Conservation (phyloP, 2,329 filamentous ascomycete species). For the Coniella lustricola region DNA sequence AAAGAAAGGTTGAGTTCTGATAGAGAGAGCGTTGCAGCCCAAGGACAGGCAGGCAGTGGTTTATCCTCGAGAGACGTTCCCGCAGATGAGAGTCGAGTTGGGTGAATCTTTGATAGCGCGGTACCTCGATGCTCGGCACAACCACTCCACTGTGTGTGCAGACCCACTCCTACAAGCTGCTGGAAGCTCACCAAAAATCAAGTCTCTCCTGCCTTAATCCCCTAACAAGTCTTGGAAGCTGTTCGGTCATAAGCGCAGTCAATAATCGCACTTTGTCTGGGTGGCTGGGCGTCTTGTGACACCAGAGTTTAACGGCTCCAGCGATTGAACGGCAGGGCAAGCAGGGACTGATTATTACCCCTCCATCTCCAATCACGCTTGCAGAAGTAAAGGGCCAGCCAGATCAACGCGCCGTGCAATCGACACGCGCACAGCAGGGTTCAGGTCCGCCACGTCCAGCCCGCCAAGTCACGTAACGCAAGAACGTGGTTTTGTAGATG, state of each 20-base stretch:
- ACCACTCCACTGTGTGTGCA: not conserved
- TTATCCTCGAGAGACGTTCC: no score
- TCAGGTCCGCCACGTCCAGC: no score
- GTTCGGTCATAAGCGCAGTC: not conserved
- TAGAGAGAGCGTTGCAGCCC: no score
- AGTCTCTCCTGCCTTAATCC: not conserved
- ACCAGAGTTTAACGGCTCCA: constrained; percentile 22
- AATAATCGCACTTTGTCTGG: not conserved
- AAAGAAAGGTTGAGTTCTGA: no score
- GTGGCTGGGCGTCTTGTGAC: constrained; percentile 20
- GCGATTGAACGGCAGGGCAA: not conserved
- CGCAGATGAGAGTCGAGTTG: not conserved
- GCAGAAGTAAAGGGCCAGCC: not conserved
- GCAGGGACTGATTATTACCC: not conserved
- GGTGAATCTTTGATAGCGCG: constrained; percentile 19
- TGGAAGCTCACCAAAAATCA: constrained; percentile 6
- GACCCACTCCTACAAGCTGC: not conserved
- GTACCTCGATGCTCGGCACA: constrained; percentile 13
- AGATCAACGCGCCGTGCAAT: not conserved
- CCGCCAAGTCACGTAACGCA: not conserved
- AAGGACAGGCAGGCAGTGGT: no score
- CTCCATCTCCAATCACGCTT: not conserved
- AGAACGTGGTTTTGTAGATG: not conserved
- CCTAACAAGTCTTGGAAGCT: not conserved
- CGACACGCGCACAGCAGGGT: no score